phyloP scores from a whole-genome alignment of 2,329 filamentous ascomycete species.

The Phoma sp. region DNA sequence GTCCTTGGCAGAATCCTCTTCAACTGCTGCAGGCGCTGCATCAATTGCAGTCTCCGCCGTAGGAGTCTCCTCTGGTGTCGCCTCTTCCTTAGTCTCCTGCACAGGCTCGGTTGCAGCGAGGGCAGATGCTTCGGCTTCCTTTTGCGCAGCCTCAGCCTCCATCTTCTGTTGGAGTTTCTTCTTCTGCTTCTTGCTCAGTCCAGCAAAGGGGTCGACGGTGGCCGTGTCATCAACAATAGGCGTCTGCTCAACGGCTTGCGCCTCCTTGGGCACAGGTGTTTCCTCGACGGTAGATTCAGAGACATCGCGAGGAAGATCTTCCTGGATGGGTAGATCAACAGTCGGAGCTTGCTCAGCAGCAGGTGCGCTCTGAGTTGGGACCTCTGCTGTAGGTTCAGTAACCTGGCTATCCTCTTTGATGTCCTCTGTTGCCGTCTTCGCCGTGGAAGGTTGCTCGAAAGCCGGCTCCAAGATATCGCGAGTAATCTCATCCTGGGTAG shows the following conservation, averaged over 20 bases:
- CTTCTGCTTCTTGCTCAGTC: constrained; percentile 34
- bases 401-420: background rate
- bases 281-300: background rate
- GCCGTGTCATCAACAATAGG: background rate
- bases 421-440: background rate
- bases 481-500: background rate
- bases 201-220: constrained; percentile 34
- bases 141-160: constrained; percentile 37
- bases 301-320: background rate
- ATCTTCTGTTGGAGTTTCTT: constrained; percentile 46
- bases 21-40: background rate
- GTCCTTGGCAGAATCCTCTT: background rate
- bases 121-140: constrained; percentile 2
- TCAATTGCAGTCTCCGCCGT: background rate
- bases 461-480: constrained; percentile 1
- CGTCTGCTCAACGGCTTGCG: background rate
- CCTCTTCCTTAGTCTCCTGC: background rate
- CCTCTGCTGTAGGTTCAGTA: background rate
- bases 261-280: background rate
- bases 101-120: background rate
- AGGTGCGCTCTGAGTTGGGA: background rate
- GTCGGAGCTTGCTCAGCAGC: background rate
- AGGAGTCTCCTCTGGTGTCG: background rate
- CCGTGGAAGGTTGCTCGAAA: background rate
- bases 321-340: no score